phyloP scores from a whole-genome alignment of 2,329 filamentous ascomycete species.

The Clarireedia paspali region DNA sequence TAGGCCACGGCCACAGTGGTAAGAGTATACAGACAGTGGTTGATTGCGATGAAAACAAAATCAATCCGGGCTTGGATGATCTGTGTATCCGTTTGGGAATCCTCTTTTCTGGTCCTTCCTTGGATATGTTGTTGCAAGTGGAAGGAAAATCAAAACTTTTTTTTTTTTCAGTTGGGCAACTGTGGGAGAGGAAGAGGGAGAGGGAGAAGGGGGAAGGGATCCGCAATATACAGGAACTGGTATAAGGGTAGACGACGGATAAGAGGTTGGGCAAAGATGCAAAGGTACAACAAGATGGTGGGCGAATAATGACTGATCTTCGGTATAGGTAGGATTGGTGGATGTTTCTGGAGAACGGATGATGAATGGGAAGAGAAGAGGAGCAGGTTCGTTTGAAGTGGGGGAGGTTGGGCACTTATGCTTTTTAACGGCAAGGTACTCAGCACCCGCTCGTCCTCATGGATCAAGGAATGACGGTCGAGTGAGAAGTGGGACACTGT shows the following conservation, averaged over 20 bases:
- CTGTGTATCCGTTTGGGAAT: not conserved
- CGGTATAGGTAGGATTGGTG: not conserved
- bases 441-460: not conserved
- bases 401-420: constrained; percentile 23
- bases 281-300: not conserved
- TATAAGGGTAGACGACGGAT: not conserved
- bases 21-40: constrained; percentile 5
- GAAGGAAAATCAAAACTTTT: not conserved
- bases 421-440: constrained; percentile 6
- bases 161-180: constrained; percentile 2
- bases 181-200: not conserved
- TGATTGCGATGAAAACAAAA: constrained; percentile 7
- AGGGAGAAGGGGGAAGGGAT: not conserved
- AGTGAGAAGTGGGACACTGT: not conserved
- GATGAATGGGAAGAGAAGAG: constrained; percentile 13
- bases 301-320: not conserved
- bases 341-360: constrained; percentile 8
- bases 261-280: not conserved
- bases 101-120: not conserved
- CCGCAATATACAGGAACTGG: constrained; percentile 10
- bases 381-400: constrained; percentile 12
- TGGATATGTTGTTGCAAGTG: constrained; percentile 11
- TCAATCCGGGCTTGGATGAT: constrained; percentile 10
- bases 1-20: constrained; percentile 17
- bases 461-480: not conserved